Conservation (phyloP, 345 rosid species). For the Pugionium dolabratum region DNA sequence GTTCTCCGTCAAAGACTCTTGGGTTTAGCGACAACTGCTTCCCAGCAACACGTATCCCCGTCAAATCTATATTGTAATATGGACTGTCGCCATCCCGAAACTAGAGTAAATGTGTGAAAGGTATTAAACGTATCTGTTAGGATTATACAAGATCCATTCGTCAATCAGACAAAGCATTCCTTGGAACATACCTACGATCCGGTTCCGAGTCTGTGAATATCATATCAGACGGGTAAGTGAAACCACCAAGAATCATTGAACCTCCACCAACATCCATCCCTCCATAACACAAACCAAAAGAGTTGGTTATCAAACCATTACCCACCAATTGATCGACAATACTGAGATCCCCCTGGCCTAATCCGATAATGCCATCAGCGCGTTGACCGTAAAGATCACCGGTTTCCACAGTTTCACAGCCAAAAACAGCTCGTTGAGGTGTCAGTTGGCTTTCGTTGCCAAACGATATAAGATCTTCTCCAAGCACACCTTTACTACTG, state of each 20-base stretch:
- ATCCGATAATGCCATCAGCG: slow-evolving; percentile 95
- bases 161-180: slow-evolving; percentile 39
- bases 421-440: slow-evolving; percentile 84
- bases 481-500: slow-evolving; percentile 84
- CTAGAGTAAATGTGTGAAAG: slow-evolving; percentile 93
- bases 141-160: slow-evolving; percentile 42
- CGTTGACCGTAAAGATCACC: slow-evolving; percentile 90
- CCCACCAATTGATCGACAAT: slow-evolving; percentile 88
- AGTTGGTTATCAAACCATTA: slow-evolving; percentile 74
- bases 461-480: slow-evolving; percentile 76
- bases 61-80: slow-evolving; percentile 96
- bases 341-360: slow-evolving; percentile 91
- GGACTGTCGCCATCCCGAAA: slow-evolving; percentile 99
- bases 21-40: slow-evolving; percentile 64
- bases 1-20: slow-evolving; percentile 67
- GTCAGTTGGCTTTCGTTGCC: slow-evolving; percentile 71
- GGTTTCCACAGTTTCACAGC: slow-evolving; percentile 85
- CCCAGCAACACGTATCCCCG: slow-evolving; percentile 88
- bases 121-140: slow-evolving; percentile 60
- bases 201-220: slow-evolving; percentile 68
- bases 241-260: slow-evolving; percentile 90
- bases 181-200: slow-evolving; percentile 69
- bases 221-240: slow-evolving; percentile 69
- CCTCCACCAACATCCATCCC: slow-evolving; percentile 95
- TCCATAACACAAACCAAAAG: slow-evolving; percentile 92